A percentile compares a stretch with the other conserved stretches of the same genome.
phyloP scores from a whole-genome alignment of 495 filamentous ascomycete genomes.

The Cercophora newfieldiana region DNA sequence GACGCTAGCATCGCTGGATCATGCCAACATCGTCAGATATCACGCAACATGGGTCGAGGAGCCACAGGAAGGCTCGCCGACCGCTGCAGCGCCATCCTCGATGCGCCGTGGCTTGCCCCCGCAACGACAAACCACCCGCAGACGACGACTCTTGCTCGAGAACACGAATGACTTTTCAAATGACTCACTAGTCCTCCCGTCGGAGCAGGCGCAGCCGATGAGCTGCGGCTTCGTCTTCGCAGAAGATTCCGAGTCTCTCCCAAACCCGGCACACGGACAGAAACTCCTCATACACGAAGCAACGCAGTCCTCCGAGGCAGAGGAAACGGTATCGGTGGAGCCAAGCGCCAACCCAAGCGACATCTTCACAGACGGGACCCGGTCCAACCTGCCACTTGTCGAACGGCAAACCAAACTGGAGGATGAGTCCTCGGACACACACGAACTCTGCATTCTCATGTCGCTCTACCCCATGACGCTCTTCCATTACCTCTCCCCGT shows the following conservation, averaged over 20 bases:
- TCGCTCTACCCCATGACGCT: constrained; percentile 15
- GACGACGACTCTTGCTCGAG: constrained; percentile 8
- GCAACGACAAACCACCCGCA: background rate
- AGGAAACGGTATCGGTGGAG: background rate
- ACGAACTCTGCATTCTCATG: constrained; percentile 15
- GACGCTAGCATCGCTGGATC: constrained; percentile 8
- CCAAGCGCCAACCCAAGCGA: constrained; percentile 7
- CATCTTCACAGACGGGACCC: constrained; percentile 14
- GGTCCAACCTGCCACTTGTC: constrained; percentile 1
- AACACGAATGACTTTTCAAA: background rate
- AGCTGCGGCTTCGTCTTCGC: constrained; percentile 13
- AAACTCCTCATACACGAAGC: background rate
- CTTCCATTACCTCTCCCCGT: constrained; percentile 1
- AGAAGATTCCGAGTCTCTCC: background rate
- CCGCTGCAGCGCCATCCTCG: background rate
- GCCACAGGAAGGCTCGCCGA: background rate
- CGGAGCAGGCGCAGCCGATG: background rate
- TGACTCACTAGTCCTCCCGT: background rate
- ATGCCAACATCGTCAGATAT: constrained; percentile 12
- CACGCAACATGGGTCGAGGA: constrained; percentile 16
- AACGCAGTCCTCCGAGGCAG: background rate
- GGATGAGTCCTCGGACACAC: background rate
- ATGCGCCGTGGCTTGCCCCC: background rate
- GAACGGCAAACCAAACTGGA: background rate
- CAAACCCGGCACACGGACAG: background rate